These are phyloP conservation scores for Colletotrichum siamense DNA, from an alignment of 2,329 filamentous ascomycete species.

Conservation along the genomic window DNA sequence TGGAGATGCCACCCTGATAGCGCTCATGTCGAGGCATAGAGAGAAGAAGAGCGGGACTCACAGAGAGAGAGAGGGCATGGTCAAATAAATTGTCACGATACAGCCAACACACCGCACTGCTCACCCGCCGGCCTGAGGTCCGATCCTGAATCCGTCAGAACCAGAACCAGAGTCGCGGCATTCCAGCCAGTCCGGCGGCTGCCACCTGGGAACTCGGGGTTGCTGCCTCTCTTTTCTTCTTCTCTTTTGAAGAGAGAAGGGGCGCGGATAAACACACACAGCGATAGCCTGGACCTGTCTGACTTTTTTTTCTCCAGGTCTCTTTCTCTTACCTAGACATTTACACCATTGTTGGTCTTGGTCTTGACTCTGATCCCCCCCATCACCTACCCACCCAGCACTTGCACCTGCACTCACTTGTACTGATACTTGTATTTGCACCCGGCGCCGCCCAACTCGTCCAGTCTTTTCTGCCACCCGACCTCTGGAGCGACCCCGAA, in stretches of 20 bases:
- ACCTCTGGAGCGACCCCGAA: neutral
- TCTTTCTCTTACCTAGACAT: neutral
- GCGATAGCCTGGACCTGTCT: neutral
- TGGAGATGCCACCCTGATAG: neutral
- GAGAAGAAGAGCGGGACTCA: neutral
- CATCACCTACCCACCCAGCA: neutral
- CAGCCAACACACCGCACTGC: neutral
- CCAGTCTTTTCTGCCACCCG: neutral
- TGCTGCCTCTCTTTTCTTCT: neutral
- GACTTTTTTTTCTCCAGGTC: neutral
- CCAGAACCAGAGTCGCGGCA: neutral
- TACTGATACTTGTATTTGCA: neutral
- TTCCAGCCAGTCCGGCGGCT: neutral
- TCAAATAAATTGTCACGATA: neutral
- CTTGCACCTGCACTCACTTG: neutral
- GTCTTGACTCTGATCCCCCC: neutral
- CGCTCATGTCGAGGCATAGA: neutral
- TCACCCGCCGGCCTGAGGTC: conserved; percentile 4
- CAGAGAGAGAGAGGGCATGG: neutral
- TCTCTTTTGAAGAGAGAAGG: neutral
- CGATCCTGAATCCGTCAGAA: conserved; percentile 3
- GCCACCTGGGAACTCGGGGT: neutral
- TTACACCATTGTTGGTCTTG: neutral
- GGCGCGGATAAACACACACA: neutral
- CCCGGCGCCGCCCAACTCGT: neutral